Conservation (phyloP, 352 stramenopile genomes). For the Globisporangium camurandrum region DNA sequence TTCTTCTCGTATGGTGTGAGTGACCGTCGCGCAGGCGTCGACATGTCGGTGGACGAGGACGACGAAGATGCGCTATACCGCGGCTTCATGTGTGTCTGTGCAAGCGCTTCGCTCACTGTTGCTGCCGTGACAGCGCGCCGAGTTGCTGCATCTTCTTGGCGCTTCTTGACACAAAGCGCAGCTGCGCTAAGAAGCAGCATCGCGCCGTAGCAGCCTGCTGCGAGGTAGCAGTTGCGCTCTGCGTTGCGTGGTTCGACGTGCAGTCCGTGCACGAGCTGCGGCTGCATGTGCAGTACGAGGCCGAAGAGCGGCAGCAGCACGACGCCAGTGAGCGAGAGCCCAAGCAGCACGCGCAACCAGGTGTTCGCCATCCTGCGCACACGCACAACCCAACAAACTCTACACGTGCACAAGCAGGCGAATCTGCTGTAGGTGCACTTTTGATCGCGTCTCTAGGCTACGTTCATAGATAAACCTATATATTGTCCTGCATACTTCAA, state of each 20-base stretch:
- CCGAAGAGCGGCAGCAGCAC: slow-evolving; percentile 49
- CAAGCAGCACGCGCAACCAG: slow-evolving; percentile 27
- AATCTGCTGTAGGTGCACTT: no score
- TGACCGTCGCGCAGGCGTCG: neutral
- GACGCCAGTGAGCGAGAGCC: slow-evolving; percentile 39
- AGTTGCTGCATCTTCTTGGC: neutral
- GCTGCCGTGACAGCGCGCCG: neutral
- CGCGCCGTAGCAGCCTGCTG: slow-evolving; percentile 34
- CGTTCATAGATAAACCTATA: no score
- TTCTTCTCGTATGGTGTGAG: slow-evolving; percentile 21
- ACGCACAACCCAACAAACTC: no score
- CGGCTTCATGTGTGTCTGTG: neutral
- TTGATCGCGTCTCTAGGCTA: no score
- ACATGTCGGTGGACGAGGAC: no score
- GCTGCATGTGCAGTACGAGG: slow-evolving; percentile 46
- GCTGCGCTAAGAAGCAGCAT: slow-evolving; percentile 27
- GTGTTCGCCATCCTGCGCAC: slow-evolving; percentile 30
- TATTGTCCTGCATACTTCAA: no score
- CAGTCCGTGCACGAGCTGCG: slow-evolving; percentile 47
- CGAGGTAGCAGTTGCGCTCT: slow-evolving; percentile 60
- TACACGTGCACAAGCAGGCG: no score
- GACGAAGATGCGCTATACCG: neutral
- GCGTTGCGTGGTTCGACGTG: slow-evolving; percentile 27
- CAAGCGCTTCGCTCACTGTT: neutral
- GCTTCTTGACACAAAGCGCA: slow-evolving; percentile 11